phyloP scores from a whole-genome alignment of 2,329 filamentous ascomycete genomes.

The Arthrobotrys iridis region DNA sequence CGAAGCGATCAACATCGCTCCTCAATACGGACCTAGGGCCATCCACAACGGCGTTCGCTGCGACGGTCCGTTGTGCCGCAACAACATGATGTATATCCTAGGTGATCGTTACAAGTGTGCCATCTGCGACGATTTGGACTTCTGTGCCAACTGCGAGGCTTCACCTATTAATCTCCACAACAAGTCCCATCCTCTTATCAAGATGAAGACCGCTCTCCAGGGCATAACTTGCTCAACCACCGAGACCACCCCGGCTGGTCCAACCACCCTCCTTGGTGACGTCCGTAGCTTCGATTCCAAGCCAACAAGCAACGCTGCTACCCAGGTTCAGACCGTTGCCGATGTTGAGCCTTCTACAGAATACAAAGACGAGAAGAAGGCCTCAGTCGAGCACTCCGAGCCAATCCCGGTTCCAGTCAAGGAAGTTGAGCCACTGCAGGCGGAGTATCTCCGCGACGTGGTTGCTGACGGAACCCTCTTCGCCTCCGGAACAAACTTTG shows the following conservation, averaged over 20 bases:
- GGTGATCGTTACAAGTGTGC: conserved; percentile 97
- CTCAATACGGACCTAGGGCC: conserved; percentile 62
- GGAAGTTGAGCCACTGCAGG: conserved; percentile 65
- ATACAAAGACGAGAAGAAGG: conserved; percentile 58
- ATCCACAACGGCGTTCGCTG: conserved; percentile 89
- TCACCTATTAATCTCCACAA: conserved; percentile 86
- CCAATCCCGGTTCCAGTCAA: conserved; percentile 57
- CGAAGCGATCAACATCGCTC: conserved; percentile 67
- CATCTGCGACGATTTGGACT: conserved; percentile 92
- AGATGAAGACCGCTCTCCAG: conserved; percentile 92
- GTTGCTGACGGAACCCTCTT: conserved; percentile 80
- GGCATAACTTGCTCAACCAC: conserved; percentile 86
- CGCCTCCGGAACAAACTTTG: conserved; percentile 76
- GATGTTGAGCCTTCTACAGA: conserved; percentile 73
- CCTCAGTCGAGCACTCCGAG: conserved; percentile 58
- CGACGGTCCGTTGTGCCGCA: conserved; percentile 86
- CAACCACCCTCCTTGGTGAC: conserved; percentile 49
- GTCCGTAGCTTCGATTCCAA: conserved; percentile 35
- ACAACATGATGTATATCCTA: conserved; percentile 72
- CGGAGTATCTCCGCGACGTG: conserved; percentile 79
- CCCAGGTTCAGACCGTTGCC: conserved; percentile 76
- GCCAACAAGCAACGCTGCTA: conserved; percentile 66
- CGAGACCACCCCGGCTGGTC: conserved; percentile 74
- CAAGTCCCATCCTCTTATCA: conserved; percentile 94
- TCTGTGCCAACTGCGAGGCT: conserved; percentile 93